Evolutionary conservation across 768 basidiomycete genomes (phyloP), one percentile per base, ranked within the genome.

Genomic region (Rhodotorula sphaerocarpa): DNA sequence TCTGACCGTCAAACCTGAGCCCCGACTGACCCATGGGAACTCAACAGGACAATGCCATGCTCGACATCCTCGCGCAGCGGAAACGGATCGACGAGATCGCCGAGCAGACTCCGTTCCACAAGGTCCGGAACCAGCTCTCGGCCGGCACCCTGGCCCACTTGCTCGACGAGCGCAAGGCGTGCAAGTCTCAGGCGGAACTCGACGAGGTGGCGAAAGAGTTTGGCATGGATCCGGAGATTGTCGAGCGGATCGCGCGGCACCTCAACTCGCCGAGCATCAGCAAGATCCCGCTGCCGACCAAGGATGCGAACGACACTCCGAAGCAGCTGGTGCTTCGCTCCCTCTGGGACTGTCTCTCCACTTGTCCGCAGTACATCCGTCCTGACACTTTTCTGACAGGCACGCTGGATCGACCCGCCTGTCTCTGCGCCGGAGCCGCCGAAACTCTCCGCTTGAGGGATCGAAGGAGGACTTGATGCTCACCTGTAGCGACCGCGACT

Each of bases 241-340:
- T 89, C 39, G 79, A 82, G 52, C 77, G 74, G 25, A 70, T 90
- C 25, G 77, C 80, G 33, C 76, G 77, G 59, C 79, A 79, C 72
- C 80, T 89, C 71, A 87, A 78, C 70, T 82, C 80, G 50, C 85
- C 86, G 20, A 86, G 83, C 72, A 76, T 86, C 10, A 78, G 80
- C 50, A 76, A 77, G 56, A 59, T 67, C 4, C 18, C 36, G 36
- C 34, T 57, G 34, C 48, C 50, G n/a, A 53, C 34, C 25, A 43
- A 14, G 9, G 57, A 56, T 27, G 60, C 54, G 20, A 57, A 69
- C 42, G 60, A 64, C 30, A 54, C 58, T 39, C 57, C 61, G 28
- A 43, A 57, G 27, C 53, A 55, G 41, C 18, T 65, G 50, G 63
- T 69, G 41, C 39, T 59, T 21, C 18, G 1, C 3, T 23, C 14